These are phyloP conservation scores for Alternaria triticina DNA, from an alignment of 2,329 filamentous ascomycete genomes.

Conservation along the genomic window DNA sequence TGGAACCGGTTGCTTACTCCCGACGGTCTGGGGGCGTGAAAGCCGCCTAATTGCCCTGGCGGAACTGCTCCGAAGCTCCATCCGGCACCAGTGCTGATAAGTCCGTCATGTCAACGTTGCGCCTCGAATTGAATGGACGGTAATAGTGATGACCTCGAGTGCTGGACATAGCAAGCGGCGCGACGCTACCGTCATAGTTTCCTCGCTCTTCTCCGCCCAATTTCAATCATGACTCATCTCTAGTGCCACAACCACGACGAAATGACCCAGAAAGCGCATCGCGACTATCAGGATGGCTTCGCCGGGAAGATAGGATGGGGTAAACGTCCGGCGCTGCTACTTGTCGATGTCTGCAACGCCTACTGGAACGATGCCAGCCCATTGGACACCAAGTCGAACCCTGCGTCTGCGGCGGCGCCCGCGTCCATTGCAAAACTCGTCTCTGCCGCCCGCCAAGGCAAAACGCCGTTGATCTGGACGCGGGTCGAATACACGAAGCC, in stretches of 20 bases:
- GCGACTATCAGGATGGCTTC: constrained; percentile 38
- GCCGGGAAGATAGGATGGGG: constrained; percentile 55
- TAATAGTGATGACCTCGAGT: constrained; percentile 3
- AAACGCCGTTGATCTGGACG: constrained; percentile 54
- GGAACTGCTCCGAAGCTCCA: constrained; percentile 22
- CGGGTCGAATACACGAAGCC: constrained; percentile 52
- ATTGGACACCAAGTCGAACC: constrained; percentile 50
- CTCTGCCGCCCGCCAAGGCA: constrained; percentile 48
- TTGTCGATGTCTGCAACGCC: constrained; percentile 57
- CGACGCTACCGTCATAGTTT: constrained; percentile 7
- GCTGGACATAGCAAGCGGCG: constrained; percentile 4
- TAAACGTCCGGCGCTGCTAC: constrained; percentile 50
- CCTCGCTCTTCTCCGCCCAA: constrained; percentile 1
- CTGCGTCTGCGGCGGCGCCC: constrained; percentile 45
- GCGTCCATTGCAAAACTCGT: constrained; percentile 51
- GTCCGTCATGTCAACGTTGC: constrained; percentile 1
- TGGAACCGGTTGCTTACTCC: constrained; percentile 30
- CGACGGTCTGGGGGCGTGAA: constrained; percentile 23
- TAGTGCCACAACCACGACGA: constrained; percentile 14
- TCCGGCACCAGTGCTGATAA: constrained; percentile 11
- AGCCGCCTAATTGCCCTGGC: constrained; percentile 14
- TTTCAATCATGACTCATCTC: constrained; percentile 11
- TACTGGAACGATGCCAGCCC: constrained; percentile 55
- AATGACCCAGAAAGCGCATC: constrained; percentile 22
- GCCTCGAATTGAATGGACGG: constrained; percentile 6